phyloP scores from a whole-genome alignment of 495 filamentous ascomycete species.

The Aspergillus olivimuriae region DNA sequence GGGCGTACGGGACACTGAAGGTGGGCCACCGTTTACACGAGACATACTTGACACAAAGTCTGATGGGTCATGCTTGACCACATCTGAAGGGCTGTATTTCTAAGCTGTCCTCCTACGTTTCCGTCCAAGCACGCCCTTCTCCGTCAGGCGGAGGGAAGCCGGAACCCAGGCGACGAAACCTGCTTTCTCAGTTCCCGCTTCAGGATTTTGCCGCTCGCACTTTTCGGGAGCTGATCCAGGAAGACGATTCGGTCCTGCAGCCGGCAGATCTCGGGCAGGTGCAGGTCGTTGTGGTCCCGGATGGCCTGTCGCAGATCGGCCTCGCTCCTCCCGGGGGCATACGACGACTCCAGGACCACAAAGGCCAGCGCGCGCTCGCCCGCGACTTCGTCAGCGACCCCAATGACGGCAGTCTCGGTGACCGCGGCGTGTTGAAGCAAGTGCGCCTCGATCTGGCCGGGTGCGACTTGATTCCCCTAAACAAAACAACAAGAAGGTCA shows the following conservation, averaged over 20 bases:
- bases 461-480: constrained; percentile 68
- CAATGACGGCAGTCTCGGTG: constrained; percentile 68
- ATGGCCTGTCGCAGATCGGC: constrained; percentile 29
- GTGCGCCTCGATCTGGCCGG: constrained; percentile 72
- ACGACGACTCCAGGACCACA: constrained; percentile 50
- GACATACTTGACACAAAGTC: too few relatives aligned
- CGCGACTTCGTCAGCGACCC: constrained; percentile 54
- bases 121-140: too few relatives aligned
- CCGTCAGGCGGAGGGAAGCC: too few relatives aligned
- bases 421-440: constrained; percentile 65
- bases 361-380: constrained; percentile 75
- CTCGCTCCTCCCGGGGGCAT: constrained; percentile 22
- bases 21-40: too few relatives aligned
- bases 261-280: constrained; percentile 19
- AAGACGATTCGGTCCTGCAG: constrained; percentile 45
- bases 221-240: constrained; percentile 68
- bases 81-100: too few relatives aligned
- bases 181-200: constrained; percentile 56
- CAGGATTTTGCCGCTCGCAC: constrained; percentile 70
- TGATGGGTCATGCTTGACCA: too few relatives aligned
- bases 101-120: too few relatives aligned
- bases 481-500: not conserved
- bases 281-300: constrained; percentile 24
- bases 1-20: too few relatives aligned
- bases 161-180: too few relatives aligned